Percentiles rank a stretch among this genome's conserved stretches.
phyloP scores from a whole-genome alignment of 345 rosid species.

The Salix exigua region DNA sequence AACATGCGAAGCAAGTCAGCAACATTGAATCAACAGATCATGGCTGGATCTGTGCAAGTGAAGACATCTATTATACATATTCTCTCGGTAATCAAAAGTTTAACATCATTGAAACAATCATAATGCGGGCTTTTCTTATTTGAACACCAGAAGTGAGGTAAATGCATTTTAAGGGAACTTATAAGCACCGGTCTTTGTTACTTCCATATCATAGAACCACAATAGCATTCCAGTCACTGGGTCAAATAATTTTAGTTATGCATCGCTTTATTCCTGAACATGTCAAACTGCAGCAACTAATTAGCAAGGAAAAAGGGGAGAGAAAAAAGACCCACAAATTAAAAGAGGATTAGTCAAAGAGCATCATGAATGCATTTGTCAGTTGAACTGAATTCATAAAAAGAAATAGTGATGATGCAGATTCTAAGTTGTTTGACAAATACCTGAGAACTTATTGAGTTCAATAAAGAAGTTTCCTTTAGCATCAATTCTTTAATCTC shows the following conservation, averaged over 20 bases:
- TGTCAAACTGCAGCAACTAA: too few species aligned
- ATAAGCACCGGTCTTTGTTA: not conserved
- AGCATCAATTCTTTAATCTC: conserved; percentile 84
- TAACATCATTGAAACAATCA: not conserved
- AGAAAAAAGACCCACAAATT: not conserved
- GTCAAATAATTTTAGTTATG: not conserved
- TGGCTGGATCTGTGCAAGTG: not conserved
- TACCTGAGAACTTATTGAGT: conserved; percentile 83
- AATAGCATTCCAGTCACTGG: not conserved
- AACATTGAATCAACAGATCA: not conserved
- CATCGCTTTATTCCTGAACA: too few species aligned
- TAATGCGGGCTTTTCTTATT: not conserved
- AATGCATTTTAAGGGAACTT: not conserved
- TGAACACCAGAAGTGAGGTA: not conserved
- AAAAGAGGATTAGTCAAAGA: not conserved
- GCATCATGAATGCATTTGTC: not conserved
- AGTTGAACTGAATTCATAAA: not conserved
- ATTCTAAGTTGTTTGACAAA: conserved; percentile 1
- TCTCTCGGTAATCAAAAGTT: too few species aligned
- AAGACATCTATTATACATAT: too few species aligned
- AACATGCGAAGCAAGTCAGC: conserved; percentile 8
- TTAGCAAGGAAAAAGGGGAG: not conserved
- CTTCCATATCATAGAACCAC: not conserved
- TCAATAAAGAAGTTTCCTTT: conserved; percentile 74
- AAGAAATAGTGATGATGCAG: not conserved